A percentile compares a stretch with the other conserved stretches of the same genome.
Evolutionary conservation across 139 green algal species (phyloP).

Genomic region (Yamagishiella unicocca): DNA sequence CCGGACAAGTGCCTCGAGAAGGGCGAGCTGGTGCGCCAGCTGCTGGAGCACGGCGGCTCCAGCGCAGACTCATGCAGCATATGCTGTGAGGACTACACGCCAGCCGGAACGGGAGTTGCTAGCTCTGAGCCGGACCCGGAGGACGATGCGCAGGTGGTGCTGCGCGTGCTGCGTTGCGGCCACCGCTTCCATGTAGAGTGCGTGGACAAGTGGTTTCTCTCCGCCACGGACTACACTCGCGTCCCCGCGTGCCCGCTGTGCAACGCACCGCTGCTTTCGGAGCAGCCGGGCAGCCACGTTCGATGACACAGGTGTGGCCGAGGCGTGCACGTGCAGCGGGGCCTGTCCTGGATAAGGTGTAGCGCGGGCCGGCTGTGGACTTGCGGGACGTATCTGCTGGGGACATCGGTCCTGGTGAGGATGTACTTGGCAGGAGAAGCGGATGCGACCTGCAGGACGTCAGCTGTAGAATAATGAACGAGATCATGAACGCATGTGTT

Average conservation of each 20-base stretch:
- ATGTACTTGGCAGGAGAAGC: too few species aligned
- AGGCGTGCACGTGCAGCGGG: too few species aligned
- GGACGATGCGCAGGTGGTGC: background rate
- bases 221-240: slow-evolving; percentile 67
- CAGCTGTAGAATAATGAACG: too few species aligned
- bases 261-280: slow-evolving; percentile 61
- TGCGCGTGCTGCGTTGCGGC: slow-evolving; percentile 69
- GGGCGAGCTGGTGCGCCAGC: slow-evolving; percentile 54
- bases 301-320: too few species aligned
- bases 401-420: too few species aligned
- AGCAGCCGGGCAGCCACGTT: background rate
- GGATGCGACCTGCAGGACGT: too few species aligned
- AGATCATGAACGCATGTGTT: too few species aligned
- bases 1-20: slow-evolving; percentile 61
- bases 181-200: slow-evolving; percentile 79
- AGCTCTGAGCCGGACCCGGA: background rate
- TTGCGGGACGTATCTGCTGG: too few species aligned
- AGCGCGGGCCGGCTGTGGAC: too few species aligned
- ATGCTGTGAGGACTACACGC: slow-evolving; percentile 72
- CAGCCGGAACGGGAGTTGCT: background rate
- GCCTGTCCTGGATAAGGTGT: too few species aligned
- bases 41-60: slow-evolving; percentile 45
- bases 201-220: slow-evolving; percentile 76
- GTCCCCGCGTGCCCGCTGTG: slow-evolving; percentile 72
- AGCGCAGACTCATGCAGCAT: slow-evolving; percentile 64